A percentile compares a stretch with the other conserved stretches of the same genome.
Evolutionary conservation across 768 basidiomycete genomes (phyloP).

Genomic region (Amylocystis lapponica): DNA sequence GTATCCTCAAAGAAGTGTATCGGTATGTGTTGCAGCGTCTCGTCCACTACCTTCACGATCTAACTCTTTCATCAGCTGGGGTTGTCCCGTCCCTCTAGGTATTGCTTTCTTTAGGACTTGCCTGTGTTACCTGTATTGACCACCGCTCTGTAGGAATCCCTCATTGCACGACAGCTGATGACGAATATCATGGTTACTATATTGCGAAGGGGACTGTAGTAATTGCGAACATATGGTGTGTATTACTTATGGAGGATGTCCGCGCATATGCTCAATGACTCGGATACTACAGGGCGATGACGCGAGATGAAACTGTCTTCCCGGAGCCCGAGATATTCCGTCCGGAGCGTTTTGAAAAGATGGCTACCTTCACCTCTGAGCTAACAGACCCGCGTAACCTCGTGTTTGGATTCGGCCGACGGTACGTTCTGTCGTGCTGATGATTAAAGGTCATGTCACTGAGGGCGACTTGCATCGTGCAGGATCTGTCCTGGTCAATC

Average conservation of each 20-base stretch:
- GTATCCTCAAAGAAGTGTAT: slow-evolving; percentile 14
- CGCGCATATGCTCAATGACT: not conserved
- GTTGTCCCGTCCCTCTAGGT: slow-evolving; percentile 12
- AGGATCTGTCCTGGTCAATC: slow-evolving; percentile 46
- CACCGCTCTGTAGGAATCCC: slow-evolving; percentile 10
- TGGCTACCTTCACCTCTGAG: not conserved
- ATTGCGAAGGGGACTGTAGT: slow-evolving; percentile 12
- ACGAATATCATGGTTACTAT: slow-evolving; percentile 17
- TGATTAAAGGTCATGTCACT: not conserved
- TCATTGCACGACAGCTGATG: slow-evolving; percentile 14
- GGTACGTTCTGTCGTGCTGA: not conserved
- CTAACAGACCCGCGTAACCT: not conserved
- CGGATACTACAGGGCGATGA: slow-evolving; percentile 13
- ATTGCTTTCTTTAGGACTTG: not conserved
- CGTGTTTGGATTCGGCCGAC: slow-evolving; percentile 10
- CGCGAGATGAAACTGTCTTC: slow-evolving; percentile 11
- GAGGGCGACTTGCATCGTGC: not conserved
- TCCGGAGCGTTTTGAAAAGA: slow-evolving; percentile 14
- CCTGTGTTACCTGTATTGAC: slow-evolving; percentile 5
- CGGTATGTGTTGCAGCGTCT: slow-evolving; percentile 8
- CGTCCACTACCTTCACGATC: slow-evolving; percentile 9
- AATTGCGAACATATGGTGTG: slow-evolving; percentile 19
- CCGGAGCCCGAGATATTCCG: slow-evolving; percentile 15
- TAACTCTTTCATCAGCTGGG: slow-evolving; percentile 10
- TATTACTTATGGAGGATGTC: not conserved